These are phyloP conservation scores for Pythium folliculosum DNA, from an alignment of 352 stramenopile genomes.

Conservation along the genomic window DNA sequence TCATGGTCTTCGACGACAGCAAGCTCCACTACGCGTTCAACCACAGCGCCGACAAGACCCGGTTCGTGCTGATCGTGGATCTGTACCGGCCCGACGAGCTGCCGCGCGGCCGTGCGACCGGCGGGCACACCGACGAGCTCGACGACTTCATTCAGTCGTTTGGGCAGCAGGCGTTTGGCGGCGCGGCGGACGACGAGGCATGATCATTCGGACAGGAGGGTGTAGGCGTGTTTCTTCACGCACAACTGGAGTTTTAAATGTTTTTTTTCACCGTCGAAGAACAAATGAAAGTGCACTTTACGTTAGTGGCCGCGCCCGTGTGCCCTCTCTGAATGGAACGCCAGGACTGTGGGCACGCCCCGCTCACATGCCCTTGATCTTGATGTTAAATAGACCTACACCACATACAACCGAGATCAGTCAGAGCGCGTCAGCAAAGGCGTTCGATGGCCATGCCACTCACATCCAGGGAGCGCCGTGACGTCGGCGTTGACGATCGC, in stretches of 20 bases:
- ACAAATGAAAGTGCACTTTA: background rate
- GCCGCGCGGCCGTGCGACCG: conserved; percentile 73
- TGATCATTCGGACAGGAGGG: background rate
- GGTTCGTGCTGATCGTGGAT: conserved; percentile 87
- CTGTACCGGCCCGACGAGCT: conserved; percentile 83
- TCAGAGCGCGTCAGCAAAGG: background rate
- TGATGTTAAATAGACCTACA: conserved; percentile 91
- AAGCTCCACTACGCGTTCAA: conserved; percentile 91
- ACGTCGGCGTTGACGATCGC: conserved; percentile 95
- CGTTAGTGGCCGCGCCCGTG: background rate
- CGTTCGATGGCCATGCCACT: conserved; percentile 23
- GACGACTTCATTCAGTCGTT: conserved; percentile 90
- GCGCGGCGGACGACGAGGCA: background rate
- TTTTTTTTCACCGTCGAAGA: background rate
- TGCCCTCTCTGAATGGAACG: no score
- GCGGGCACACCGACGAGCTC: conserved; percentile 86
- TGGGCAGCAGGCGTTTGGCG: conserved; percentile 46
- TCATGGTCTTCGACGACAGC: conserved; percentile 92
- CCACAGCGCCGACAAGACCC: conserved; percentile 59
- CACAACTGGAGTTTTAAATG: no score
- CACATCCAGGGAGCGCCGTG: conserved; percentile 91
- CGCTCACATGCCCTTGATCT: conserved; percentile 69
- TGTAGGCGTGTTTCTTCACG: no score
- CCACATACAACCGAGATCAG: conserved; percentile 5
- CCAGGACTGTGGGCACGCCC: background rate